Evolutionary conservation across 441 rosid genomes (phyloP).

Genomic region (Cnidoscolus chayamansa): DNA sequence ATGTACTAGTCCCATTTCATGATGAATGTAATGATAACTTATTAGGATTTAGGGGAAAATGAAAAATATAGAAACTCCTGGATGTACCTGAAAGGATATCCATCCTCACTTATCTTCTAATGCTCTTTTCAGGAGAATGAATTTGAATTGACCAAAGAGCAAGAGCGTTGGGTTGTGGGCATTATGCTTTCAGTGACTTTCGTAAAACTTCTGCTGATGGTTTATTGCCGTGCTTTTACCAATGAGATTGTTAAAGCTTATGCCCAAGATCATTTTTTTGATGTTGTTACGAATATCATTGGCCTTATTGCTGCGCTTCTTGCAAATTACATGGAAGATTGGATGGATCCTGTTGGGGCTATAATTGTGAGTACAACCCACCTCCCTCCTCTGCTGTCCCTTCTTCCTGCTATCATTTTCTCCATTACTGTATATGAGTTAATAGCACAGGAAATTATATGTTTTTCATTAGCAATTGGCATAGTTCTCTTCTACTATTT

Average conservation of each 20-base stretch:
- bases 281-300: conserved; percentile 80
- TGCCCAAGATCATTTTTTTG: conserved; percentile 95
- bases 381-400: neutral
- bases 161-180: conserved; percentile 85
- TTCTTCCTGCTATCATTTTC: neutral
- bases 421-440: neutral
- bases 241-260: conserved; percentile 91
- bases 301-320: conserved; percentile 87
- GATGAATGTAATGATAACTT: neutral
- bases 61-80: neutral
- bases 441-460: neutral
- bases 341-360: conserved; percentile 97
- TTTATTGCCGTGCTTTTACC: conserved; percentile 73
- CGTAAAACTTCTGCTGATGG: conserved; percentile 61
- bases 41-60: neutral
- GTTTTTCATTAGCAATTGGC: neutral
- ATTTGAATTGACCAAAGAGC: conserved; percentile 57
- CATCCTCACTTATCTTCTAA: conserved; percentile 13
- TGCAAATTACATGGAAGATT: conserved; percentile 67
- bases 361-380: conserved; percentile 59
- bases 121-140: conserved; percentile 50
- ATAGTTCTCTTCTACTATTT: neutral
- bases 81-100: conserved; percentile 19
- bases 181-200: conserved; percentile 88
- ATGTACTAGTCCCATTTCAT: conserved; percentile 1